A percentile compares a stretch with the other conserved stretches of the same genome.
phyloP scores from a whole-genome alignment of 371 early-diverging fungal species.

The Mortierella sp. region DNA sequence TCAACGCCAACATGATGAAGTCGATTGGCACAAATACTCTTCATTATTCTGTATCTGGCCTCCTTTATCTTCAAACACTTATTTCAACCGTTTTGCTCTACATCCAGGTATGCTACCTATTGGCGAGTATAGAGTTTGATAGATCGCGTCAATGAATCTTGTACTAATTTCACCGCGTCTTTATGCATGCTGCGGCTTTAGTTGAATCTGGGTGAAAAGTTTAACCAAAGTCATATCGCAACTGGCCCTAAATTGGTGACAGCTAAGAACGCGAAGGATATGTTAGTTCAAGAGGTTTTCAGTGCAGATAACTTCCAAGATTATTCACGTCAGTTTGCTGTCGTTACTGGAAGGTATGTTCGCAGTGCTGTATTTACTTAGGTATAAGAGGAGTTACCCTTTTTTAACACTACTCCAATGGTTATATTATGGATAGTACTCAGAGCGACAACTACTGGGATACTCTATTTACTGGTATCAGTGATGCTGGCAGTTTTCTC shows the following conservation, averaged over 20 bases:
- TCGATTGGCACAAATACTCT: constrained; percentile 1
- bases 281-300: constrained; percentile 29
- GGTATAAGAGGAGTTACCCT: background rate
- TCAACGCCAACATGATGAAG: constrained; percentile 6
- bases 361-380: background rate
- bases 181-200: background rate
- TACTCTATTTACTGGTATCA: constrained; percentile 23
- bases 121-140: background rate
- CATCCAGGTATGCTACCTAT: constrained; percentile 19
- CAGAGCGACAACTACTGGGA: constrained; percentile 12
- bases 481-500: constrained; percentile 29
- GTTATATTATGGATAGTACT: constrained; percentile 2
- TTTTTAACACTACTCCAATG: background rate
- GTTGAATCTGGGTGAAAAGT: constrained; percentile 31
- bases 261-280: constrained; percentile 11
- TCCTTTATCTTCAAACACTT: constrained; percentile 28
- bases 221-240: constrained; percentile 9
- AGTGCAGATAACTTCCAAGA: constrained; percentile 5
- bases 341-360: constrained; percentile 25
- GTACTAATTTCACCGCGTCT: background rate
- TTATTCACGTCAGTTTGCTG: constrained; percentile 11
- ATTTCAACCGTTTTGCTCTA: constrained; percentile 30
- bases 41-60: constrained; percentile 29
- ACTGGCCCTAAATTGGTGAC: constrained; percentile 42
- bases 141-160: background rate